Percentiles rank a stretch among this genome's conserved stretches.
Evolutionary conservation across 495 filamentous ascomycete genomes (phyloP).

Genomic region (Podospora pseudopauciseta): DNA sequence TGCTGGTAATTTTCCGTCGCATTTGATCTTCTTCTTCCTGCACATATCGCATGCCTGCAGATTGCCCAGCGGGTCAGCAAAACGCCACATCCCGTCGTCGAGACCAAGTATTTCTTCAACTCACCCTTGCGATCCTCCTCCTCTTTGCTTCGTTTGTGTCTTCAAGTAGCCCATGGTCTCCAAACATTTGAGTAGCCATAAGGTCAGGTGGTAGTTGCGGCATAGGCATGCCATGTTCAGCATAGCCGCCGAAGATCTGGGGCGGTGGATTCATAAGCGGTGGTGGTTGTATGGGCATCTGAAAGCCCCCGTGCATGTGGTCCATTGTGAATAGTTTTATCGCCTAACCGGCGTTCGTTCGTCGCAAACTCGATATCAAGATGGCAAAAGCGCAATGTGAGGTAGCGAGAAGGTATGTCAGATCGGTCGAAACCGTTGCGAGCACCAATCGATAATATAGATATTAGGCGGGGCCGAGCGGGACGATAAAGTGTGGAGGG

Average conservation of each 20-base stretch:
- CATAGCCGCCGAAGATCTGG: constrained; percentile 65
- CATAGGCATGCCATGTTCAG: constrained; percentile 55
- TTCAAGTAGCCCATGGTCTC: constrained; percentile 53
- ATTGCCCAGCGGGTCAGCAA: constrained; percentile 24
- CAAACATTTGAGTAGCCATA: constrained; percentile 55
- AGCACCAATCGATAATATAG: background rate
- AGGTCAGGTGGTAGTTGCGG: constrained; percentile 51
- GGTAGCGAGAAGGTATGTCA: background rate
- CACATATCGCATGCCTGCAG: constrained; percentile 95
- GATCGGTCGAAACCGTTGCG: constrained; percentile 3
- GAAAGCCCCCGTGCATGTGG: constrained; percentile 46
- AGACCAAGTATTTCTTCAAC: constrained; percentile 12
- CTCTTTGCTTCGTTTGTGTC: constrained; percentile 86
- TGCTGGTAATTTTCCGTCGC: constrained; percentile 91
- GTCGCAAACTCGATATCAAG: background rate
- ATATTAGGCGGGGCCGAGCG: constrained; percentile 2
- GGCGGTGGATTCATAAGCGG: constrained; percentile 61
- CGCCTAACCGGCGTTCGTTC: constrained; percentile 14
- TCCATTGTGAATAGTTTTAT: constrained; percentile 39
- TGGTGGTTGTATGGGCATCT: constrained; percentile 54
- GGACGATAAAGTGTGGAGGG: constrained; percentile 8
- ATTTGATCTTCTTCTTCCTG: constrained; percentile 99
- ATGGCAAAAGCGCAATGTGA: background rate
- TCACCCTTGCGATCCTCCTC: constrained; percentile 86
- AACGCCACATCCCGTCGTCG: constrained; percentile 1